Conservation (phyloP, 352 stramenopile genomes). For the Phytophthora hybrid region DNA sequence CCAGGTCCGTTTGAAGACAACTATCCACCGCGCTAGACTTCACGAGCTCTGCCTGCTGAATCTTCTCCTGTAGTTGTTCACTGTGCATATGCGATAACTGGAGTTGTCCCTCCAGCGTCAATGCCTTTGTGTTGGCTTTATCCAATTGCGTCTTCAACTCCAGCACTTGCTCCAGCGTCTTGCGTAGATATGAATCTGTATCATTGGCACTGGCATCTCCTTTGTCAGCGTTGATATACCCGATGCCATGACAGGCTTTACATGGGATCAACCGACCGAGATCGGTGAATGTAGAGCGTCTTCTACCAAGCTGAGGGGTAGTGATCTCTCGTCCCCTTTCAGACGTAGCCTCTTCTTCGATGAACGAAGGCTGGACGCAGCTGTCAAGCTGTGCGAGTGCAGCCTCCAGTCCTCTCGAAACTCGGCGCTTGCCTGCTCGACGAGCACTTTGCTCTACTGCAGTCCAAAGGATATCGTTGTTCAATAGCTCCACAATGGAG, state of each 20-base stretch:
- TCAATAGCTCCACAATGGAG: conserved; percentile 63
- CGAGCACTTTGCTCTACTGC: conserved; percentile 59
- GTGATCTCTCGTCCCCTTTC: conserved; percentile 12
- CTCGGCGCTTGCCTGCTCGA: conserved; percentile 46
- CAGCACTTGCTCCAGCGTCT: conserved; percentile 68
- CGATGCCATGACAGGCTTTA: conserved; percentile 57
- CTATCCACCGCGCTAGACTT: conserved; percentile 43
- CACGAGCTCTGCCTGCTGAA: conserved; percentile 48
- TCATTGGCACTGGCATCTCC: conserved; percentile 28
- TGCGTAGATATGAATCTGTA: conserved; percentile 64
- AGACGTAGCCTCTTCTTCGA: conserved; percentile 14
- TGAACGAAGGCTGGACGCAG: conserved; percentile 10
- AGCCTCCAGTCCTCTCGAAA: conserved; percentile 56
- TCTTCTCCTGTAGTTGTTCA: conserved; percentile 42
- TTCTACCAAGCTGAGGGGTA: conserved; percentile 12
- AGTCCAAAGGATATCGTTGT: conserved; percentile 71
- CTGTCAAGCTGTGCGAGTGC: conserved; percentile 50
- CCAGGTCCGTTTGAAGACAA: conserved; percentile 57
- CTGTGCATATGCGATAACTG: conserved; percentile 41
- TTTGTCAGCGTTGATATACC: conserved; percentile 50
- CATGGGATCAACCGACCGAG: conserved; percentile 58
- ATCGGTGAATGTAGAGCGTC: conserved; percentile 21
- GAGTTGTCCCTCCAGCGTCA: conserved; percentile 51
- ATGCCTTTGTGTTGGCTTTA: conserved; percentile 38
- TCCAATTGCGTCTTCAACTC: conserved; percentile 60